phyloP scores from a whole-genome alignment of 352 stramenopile genomes.

The Phytophthora ohioensis region DNA sequence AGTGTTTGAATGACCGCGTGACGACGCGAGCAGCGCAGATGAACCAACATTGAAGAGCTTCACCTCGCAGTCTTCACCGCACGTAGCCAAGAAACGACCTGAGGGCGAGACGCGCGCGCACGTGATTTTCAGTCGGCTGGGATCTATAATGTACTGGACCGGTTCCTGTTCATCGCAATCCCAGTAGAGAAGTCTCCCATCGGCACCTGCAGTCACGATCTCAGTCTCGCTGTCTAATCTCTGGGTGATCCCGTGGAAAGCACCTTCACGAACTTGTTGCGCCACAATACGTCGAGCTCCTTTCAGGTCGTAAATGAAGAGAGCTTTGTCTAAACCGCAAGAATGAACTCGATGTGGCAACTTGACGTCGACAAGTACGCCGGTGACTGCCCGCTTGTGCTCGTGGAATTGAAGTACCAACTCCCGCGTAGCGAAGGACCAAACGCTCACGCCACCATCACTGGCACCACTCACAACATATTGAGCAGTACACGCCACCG shows the following conservation, averaged over 20 bases:
- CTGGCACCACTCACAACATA: slow-evolving; percentile 86
- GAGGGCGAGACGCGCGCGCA: slow-evolving; percentile 69
- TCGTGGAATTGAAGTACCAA: slow-evolving; percentile 93
- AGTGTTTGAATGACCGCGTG: slow-evolving; percentile 73
- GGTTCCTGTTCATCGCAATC: slow-evolving; percentile 91
- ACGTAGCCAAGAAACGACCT: slow-evolving; percentile 80
- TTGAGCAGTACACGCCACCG: slow-evolving; percentile 59
- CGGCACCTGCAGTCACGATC: slow-evolving; percentile 86
- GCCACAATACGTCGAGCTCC: slow-evolving; percentile 82
- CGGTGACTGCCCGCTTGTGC: slow-evolving; percentile 84
- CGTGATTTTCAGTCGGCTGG: slow-evolving; percentile 50
- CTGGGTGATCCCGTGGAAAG: slow-evolving; percentile 88
- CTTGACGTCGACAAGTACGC: slow-evolving; percentile 82
- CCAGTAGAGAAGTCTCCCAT: slow-evolving; percentile 90
- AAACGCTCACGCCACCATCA: slow-evolving; percentile 92
- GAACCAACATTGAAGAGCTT: slow-evolving; percentile 79
- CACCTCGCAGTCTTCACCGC: slow-evolving; percentile 83
- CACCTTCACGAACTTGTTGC: slow-evolving; percentile 81
- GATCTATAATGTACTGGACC: slow-evolving; percentile 62
- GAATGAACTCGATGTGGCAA: slow-evolving; percentile 89
- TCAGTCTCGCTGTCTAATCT: slow-evolving; percentile 91
- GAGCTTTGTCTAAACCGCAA: slow-evolving; percentile 81
- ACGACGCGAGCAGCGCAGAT: slow-evolving; percentile 51
- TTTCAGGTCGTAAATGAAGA: slow-evolving; percentile 94
- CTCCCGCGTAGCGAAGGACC: slow-evolving; percentile 84